Conservation (phyloP, 768 basidiomycete species). For the Hygrocybe coccinea region DNA sequence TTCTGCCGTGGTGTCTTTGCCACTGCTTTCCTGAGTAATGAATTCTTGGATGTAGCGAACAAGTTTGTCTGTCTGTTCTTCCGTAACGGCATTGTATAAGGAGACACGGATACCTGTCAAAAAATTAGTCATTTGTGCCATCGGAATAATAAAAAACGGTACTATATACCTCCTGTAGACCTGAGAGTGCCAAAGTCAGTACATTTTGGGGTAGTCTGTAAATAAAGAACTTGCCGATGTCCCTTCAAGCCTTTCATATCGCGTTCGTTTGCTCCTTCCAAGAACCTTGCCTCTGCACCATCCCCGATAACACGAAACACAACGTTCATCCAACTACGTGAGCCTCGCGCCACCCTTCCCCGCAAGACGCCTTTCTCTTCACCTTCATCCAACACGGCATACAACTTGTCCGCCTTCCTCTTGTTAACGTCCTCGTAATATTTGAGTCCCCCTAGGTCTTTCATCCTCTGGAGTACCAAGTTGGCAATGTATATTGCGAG, state of each 20-base stretch:
- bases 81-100: conserved; percentile 83
- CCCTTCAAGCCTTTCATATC: conserved; percentile 89
- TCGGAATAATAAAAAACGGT: neutral
- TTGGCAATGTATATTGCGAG: conserved; percentile 88
- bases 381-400: conserved; percentile 65
- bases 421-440: conserved; percentile 63
- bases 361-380: conserved; percentile 64
- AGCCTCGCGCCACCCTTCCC: conserved; percentile 65
- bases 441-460: conserved; percentile 57
- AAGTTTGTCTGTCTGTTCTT: conserved; percentile 61
- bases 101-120: conserved; percentile 70
- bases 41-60: conserved; percentile 60
- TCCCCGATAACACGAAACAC: conserved; percentile 77
- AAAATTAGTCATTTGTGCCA: neutral
- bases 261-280: conserved; percentile 70
- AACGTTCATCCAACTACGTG: conserved; percentile 94
- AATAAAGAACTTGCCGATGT: conserved; percentile 62
- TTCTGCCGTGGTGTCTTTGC: neutral
- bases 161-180: conserved; percentile 50
- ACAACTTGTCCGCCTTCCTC: conserved; percentile 74
- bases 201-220: neutral
- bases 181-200: conserved; percentile 25
- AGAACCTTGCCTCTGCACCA: conserved; percentile 67
- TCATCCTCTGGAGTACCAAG: conserved; percentile 72
- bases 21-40: conserved; percentile 19